A percentile compares a stretch with the other conserved stretches of the same genome.
Conservation (phyloP, 768 basidiomycete species). For the Suillus americanus region DNA sequence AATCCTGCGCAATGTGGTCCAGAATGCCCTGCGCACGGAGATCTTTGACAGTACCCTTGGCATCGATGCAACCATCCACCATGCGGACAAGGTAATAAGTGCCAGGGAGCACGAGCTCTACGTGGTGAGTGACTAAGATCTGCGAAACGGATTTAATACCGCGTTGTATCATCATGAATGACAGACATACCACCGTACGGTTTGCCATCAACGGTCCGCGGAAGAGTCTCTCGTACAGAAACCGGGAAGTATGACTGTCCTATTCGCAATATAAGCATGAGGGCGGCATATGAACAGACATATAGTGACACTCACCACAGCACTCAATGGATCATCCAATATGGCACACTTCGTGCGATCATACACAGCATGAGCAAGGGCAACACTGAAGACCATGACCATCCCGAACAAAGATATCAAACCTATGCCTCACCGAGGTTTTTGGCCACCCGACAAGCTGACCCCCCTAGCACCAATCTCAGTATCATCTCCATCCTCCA, state of each 20-base stretch:
- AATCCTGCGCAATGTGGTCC: conserved; percentile 56
- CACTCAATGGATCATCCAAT: conserved; percentile 81
- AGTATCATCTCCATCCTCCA: conserved; percentile 86
- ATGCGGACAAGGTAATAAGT: conserved; percentile 74
- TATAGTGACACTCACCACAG: conserved; percentile 54
- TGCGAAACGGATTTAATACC: conserved; percentile 18
- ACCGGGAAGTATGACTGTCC: conserved; percentile 69
- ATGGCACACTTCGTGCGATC: conserved; percentile 66
- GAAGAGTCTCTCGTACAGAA: conserved; percentile 63
- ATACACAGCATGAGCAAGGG: conserved; percentile 82
- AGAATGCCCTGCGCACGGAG: conserved; percentile 61
- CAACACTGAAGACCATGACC: conserved; percentile 50
- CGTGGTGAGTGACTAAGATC: conserved; percentile 81
- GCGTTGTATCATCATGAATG: neutral
- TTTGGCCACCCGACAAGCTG: conserved; percentile 80
- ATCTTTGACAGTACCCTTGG: conserved; percentile 67
- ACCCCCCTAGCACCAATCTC: conserved; percentile 77
- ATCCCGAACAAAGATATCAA: neutral
- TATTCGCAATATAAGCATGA: conserved; percentile 22
- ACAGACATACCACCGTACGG: conserved; percentile 61
- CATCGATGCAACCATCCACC: conserved; percentile 79
- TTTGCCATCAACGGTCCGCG: conserved; percentile 62
- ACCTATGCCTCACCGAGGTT: conserved; percentile 56
- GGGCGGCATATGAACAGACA: neutral
- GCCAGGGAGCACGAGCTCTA: conserved; percentile 77